Evolutionary conservation across 148 eudicot genomes (phyloP), one percentile per base, ranked within the genome.

Genomic region (Talinum fruticosum): DNA sequence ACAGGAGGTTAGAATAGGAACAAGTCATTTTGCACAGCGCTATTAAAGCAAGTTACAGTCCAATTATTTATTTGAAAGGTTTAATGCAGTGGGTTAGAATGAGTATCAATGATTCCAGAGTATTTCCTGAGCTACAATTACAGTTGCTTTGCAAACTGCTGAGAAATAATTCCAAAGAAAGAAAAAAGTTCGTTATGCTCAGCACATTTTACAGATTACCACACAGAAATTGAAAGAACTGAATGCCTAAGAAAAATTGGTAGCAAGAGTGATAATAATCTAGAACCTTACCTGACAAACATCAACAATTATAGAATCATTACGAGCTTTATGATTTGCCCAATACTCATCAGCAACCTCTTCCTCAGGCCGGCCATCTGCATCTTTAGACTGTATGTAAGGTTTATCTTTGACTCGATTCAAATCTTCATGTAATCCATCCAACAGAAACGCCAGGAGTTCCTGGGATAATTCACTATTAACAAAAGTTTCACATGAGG

Each of bases 261-360:
- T n/a, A n/a, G n/a, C 18, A 30, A 36, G 32, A 78, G 37, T 16
- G 29, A n/a, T 32, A 82, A 5, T 73, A 54, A 54, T 8, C 6
- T 74, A 66, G 70, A 54, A 76, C 86, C 76, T 88, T 83, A 95
- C 99, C 89, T 95, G 99, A 87, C 97, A 95, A 35, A 95, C 97
- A 89, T 95, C 99, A 85, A 95, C 99, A 85, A 95, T 93, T 62
- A 95, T 93, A 66, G 99, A 95, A 89, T 95, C 97, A 87, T 95
- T 95, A 76, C 99, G 97, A 71, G 99, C 96, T 79, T 87, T 85
- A 82, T 95, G 97, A 84, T 93, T 91, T 44, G 91, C 91, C 99
- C 99, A 95, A 79, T 91, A 95, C 80, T 95, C 99, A 76, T 93
- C 97, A 53, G 99, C 99, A 78, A 95, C 89, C 84, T 95, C 97